Evolutionary conservation across 257 asterid species (phyloP).

Genomic region (Voacanga thouarsii): DNA sequence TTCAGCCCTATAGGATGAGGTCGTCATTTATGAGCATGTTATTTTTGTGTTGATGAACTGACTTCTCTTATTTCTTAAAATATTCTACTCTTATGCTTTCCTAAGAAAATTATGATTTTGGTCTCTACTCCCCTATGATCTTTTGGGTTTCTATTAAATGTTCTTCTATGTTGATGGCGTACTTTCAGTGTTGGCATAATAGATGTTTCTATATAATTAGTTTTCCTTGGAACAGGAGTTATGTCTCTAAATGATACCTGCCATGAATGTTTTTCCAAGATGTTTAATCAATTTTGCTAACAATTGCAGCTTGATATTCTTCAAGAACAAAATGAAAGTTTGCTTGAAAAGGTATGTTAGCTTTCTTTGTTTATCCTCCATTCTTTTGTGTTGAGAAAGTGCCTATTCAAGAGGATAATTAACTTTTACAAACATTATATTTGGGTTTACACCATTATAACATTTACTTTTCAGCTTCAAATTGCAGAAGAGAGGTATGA

Average conservation of each 20-base stretch:
- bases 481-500: constrained; percentile 80
- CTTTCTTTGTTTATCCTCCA: constrained; percentile 11
- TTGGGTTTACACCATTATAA: constrained; percentile 4
- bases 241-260: neutral
- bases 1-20: constrained; percentile 98
- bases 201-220: neutral
- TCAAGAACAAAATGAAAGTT: constrained; percentile 92
- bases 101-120: neutral
- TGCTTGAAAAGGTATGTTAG: constrained; percentile 73
- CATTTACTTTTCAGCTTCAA: constrained; percentile 64
- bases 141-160: neutral
- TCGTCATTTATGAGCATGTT: constrained; percentile 18
- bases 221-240: neutral
- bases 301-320: constrained; percentile 91
- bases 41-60: neutral
- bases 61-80: neutral
- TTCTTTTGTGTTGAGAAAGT: neutral
- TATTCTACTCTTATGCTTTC: neutral
- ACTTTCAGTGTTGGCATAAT: neutral
- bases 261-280: neutral
- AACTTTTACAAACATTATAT: constrained; percentile 19
- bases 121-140: neutral
- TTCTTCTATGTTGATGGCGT: neutral
- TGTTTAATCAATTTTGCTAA: neutral
- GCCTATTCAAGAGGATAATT: constrained; percentile 7